Conservation (phyloP, 176 grass and related monocot genomes). For the Secale cereale region DNA sequence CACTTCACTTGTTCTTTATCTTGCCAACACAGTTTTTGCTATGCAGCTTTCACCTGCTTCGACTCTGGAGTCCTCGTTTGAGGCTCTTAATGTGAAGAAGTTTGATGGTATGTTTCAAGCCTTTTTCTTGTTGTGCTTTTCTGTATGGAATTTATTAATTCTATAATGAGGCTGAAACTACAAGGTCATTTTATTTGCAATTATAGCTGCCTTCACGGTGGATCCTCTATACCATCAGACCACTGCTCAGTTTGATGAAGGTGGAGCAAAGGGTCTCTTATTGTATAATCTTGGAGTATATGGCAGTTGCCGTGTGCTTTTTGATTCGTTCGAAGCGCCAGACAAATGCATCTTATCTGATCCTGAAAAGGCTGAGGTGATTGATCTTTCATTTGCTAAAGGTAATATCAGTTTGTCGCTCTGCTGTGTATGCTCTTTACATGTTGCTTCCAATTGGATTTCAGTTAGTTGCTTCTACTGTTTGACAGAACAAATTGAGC, state of each 20-base stretch:
- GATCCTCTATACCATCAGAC: constrained; percentile 98
- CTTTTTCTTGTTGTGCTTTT: constrained; percentile 31
- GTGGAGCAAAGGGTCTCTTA: constrained; percentile 89
- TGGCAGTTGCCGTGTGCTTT: constrained; percentile 69
- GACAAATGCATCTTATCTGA: constrained; percentile 59
- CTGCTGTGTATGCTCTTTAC: not conserved
- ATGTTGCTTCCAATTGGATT: constrained; percentile 18
- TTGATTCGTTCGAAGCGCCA: constrained; percentile 93
- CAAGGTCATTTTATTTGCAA: constrained; percentile 32
- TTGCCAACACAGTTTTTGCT: constrained; percentile 14
- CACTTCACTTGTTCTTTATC: constrained; percentile 25
- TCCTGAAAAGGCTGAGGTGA: constrained; percentile 35
- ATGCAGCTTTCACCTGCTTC: constrained; percentile 74
- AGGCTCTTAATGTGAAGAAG: constrained; percentile 93
- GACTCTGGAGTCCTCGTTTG: constrained; percentile 88
- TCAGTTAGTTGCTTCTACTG: constrained; percentile 21
- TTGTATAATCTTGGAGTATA: constrained; percentile 95
- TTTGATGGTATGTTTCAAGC: constrained; percentile 68
- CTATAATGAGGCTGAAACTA: constrained; percentile 1
- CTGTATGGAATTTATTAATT: constrained; percentile 17
- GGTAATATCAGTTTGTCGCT: constrained; percentile 43
- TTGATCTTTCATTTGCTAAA: constrained; percentile 88
- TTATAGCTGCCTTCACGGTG: constrained; percentile 83
- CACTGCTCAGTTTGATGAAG: constrained; percentile 97
- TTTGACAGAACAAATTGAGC: constrained; percentile 67